Percentiles rank a stretch among this genome's conserved stretches.
Conservation (phyloP, 192 early-diverging fungal genomes). For the Gigaspora rosea region DNA sequence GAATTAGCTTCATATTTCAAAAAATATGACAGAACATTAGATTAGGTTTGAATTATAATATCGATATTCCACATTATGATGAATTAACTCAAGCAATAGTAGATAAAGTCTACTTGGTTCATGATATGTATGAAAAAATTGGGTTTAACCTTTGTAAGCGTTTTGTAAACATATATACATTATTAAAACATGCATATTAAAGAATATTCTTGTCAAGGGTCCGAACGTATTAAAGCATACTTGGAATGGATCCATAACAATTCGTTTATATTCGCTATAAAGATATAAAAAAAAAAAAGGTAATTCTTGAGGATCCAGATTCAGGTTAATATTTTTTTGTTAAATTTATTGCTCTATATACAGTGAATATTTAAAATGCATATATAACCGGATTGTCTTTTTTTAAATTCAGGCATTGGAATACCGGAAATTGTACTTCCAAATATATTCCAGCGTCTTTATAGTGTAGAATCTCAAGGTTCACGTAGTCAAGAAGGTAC, state of each 20-base stretch:
- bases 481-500: conserved; percentile 59
- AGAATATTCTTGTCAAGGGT: too few species aligned
- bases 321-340: not conserved
- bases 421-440: conserved; percentile 50
- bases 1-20: conserved; percentile 58
- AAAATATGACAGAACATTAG: conserved; percentile 8
- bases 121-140: conserved; percentile 23
- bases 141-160: conserved; percentile 27
- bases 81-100: not conserved
- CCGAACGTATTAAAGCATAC: conserved; percentile 54
- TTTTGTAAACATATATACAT: not conserved
- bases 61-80: conserved; percentile 31
- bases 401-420: conserved; percentile 39
- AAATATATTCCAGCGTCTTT: not conserved
- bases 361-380: too few species aligned
- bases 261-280: conserved; percentile 50
- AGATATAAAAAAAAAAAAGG: conserved; percentile 39
- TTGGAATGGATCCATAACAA: conserved; percentile 46
- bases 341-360: too few species aligned
- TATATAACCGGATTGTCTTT: too few species aligned
- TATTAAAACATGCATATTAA: too few species aligned
- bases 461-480: conserved; percentile 57
- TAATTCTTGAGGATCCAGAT: conserved; percentile 40
- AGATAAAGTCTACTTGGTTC: conserved; percentile 8
- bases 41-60: conserved; percentile 42